Evolutionary conservation across 2,329 filamentous ascomycete genomes (phyloP), one percentile per base, ranked within the genome.

Genomic region (Mollisia scopiformis): DNA sequence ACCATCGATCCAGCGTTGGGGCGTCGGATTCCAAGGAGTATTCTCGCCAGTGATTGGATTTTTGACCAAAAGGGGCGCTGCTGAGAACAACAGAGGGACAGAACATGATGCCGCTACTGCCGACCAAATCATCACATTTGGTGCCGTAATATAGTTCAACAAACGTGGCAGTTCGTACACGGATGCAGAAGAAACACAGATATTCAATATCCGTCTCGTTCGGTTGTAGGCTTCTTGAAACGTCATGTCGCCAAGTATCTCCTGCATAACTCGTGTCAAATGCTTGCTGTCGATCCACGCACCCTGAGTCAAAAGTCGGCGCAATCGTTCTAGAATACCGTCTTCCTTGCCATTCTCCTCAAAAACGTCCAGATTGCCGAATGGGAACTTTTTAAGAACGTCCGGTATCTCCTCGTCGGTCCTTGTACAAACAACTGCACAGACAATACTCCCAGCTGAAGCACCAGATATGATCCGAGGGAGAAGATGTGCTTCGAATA

Each of bases 71-170:
- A 98, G 77, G 0, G 88, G 87, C 1, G 88, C 90, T 1, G 92
- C 86, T 25, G 88, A 89, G 74, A 97, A 98, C 21, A 97, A 83
- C 13, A 95, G 80, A 0, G 94, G 94, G 0, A 97, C 91, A 0
- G 94, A 97, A 74, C 94, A 98, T 0, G 94, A 97, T 0, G 94
- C 92, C n/a, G 92, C 92, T 70, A 97, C 93, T 33, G 94, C 94
- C 16, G 93, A 97, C 92, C 93, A 97, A 58, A 98, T 93, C 78
- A 97, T 85, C 56, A 98, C 93, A 72, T 97, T 95, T 0, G 94
- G 93, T 0, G 94, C 90, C 0, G 94, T 97, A 61, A 96, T 85
- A 71, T 97, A 97, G 75, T 98, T 98, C 68, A 98, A 82, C 0
- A 98, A 79, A 37, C 91, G 82, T 0, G 93, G 94, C 16, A 96